phyloP scores from a whole-genome alignment of 2,329 filamentous ascomycete species.

The Zelopaecilomyces penicillatus region DNA sequence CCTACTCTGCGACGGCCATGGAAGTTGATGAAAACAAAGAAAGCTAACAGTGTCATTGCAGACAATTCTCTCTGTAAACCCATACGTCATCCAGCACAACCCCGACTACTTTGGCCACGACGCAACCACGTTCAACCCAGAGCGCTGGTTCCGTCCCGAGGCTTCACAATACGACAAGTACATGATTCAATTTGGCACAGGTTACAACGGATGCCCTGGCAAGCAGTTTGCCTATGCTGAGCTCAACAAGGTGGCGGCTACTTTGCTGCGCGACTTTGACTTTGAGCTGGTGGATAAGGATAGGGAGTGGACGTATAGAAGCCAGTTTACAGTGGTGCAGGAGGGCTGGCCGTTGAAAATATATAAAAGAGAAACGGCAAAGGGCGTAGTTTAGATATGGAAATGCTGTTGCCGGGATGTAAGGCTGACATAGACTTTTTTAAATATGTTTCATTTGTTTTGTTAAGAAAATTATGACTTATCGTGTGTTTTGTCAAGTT shows the following conservation, averaged over 20 bases:
- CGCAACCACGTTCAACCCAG: not conserved
- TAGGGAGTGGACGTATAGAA: not conserved
- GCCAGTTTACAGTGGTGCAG: constrained; percentile 1
- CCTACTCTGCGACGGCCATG: not conserved
- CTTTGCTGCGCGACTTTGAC: constrained; percentile 1
- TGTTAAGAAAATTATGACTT: no score
- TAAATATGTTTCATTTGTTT: no score
- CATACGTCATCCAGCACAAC: constrained; percentile 1
- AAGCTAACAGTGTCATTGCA: not conserved
- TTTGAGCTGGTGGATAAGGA: not conserved
- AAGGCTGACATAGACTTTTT: no score
- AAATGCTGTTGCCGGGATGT: no score
- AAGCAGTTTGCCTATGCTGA: constrained; percentile 1
- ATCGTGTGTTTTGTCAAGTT: no score
- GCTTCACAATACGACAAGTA: not conserved
- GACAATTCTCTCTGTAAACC: constrained; percentile 1
- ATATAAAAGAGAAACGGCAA: not conserved
- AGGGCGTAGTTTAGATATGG: no score
- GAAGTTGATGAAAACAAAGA: no score
- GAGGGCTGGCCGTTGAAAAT: not conserved
- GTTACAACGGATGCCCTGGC: constrained; percentile 1
- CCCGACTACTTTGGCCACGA: constrained; percentile 1
- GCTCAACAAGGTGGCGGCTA: not conserved
- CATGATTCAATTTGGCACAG: constrained; percentile 1
- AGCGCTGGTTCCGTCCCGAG: constrained; percentile 1